These are phyloP conservation scores for Blastobotrys proliferans DNA, from an alignment of 1,139 yeast species.

Conservation along the genomic window DNA sequence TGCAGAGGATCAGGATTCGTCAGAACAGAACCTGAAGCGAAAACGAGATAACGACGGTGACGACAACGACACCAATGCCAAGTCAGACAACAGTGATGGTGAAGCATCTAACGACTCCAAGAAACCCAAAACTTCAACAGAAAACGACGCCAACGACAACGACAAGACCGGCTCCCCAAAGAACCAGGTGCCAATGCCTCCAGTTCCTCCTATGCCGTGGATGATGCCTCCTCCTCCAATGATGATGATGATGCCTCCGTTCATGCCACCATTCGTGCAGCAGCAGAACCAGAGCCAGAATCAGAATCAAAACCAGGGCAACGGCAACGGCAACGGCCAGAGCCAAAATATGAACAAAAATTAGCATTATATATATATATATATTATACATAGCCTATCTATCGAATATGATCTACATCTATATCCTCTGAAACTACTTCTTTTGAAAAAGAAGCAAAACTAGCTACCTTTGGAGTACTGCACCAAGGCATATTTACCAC, in stretches of 20 bases:
- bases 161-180: too few relatives aligned
- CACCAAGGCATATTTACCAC: slow-evolving; percentile 93
- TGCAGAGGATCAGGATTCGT: slow-evolving; percentile 12
- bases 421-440: neutral
- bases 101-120: neutral
- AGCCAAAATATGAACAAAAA: neutral
- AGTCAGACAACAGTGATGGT: neutral
- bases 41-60: slow-evolving; percentile 7
- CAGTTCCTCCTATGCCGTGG: too few relatives aligned
- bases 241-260: slow-evolving; percentile 21
- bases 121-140: slow-evolving; percentile 7
- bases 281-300: slow-evolving; percentile 7
- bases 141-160: slow-evolving; percentile 18
- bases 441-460: slow-evolving; percentile 6
- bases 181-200: too few relatives aligned
- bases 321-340: neutral
- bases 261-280: slow-evolving; percentile 21
- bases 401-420: neutral
- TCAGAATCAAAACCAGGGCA: neutral
- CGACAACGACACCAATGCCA: slow-evolving; percentile 6
- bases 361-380: neutral
- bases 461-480: slow-evolving; percentile 44
- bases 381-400: neutral
- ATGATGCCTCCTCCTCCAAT: slow-evolving; percentile 8
- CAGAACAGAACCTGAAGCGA: slow-evolving; percentile 13